These are phyloP conservation scores for Proliferodiscus dingleyae DNA, from an alignment of 2,329 filamentous ascomycete genomes.

Conservation along the genomic window DNA sequence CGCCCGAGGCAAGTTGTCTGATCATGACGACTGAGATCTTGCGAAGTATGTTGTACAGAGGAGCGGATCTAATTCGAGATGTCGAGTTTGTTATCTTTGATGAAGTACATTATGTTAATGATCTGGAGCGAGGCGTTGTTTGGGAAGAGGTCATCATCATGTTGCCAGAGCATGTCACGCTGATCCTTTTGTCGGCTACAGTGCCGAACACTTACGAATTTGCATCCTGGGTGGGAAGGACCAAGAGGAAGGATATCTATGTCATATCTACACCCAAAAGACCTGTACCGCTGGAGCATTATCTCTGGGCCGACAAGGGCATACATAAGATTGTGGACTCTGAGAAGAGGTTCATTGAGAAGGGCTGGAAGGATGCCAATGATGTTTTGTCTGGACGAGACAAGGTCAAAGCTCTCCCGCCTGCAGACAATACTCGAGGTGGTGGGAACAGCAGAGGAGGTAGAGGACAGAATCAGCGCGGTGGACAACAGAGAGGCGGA, in stretches of 20 bases:
- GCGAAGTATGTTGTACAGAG: conserved; percentile 95
- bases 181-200: conserved; percentile 92
- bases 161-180: conserved; percentile 92
- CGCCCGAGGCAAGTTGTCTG: conserved; percentile 92
- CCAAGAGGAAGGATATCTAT: conserved; percentile 98
- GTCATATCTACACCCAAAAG: conserved; percentile 97
- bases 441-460: conserved; percentile 54
- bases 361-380: conserved; percentile 93
- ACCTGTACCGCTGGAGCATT: conserved; percentile 92
- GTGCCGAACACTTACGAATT: conserved; percentile 98
- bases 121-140: conserved; percentile 89
- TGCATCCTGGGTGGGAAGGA: conserved; percentile 95
- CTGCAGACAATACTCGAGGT: conserved; percentile 34
- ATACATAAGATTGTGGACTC: conserved; percentile 93
- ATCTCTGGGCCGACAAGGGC: conserved; percentile 88
- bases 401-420: conserved; percentile 54
- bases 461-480: conserved; percentile 48
- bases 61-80: conserved; percentile 91
- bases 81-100: conserved; percentile 99
- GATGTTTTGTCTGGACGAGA: conserved; percentile 75
- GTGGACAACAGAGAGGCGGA: conserved; percentile 45
- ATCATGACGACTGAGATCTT: conserved; percentile 99
- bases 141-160: conserved; percentile 99
- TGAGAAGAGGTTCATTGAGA: conserved; percentile 86
- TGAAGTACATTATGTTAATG: conserved; percentile 98